These are phyloP conservation scores for Fagopyrum tataricum DNA, from an alignment of 148 eudicot species.

Conservation along the genomic window DNA sequence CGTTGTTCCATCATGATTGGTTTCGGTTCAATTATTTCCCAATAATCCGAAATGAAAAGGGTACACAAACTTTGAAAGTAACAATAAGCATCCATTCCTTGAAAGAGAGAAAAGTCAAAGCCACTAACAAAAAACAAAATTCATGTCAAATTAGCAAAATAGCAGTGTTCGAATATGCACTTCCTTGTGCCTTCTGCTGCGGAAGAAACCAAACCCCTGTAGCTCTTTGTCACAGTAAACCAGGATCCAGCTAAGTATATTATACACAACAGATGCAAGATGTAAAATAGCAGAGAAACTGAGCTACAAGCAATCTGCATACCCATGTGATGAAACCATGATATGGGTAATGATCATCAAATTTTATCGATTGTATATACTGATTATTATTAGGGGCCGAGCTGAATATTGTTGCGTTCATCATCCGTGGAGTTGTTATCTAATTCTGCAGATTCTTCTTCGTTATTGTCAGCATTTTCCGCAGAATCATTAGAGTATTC, in stretches of 20 bases:
- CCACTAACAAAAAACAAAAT: not conserved
- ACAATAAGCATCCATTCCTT: not conserved
- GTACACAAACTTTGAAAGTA: not conserved
- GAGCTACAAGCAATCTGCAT: not conserved
- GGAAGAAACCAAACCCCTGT: not conserved
- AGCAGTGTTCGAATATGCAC: not conserved
- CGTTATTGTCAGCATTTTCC: slow-evolving; percentile 14
- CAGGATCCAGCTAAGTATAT: not conserved
- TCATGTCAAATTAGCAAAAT: not conserved
- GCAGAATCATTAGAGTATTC: slow-evolving; percentile 14
- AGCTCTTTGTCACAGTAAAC: not conserved
- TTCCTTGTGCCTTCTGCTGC: not conserved
- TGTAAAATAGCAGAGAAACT: not conserved
- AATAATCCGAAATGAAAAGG: not conserved
- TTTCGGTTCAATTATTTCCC: not conserved
- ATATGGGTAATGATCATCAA: not conserved
- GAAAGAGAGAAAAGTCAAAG: not conserved
- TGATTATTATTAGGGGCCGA: not conserved
- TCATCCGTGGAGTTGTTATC: not conserved
- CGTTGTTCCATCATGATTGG: not conserved
- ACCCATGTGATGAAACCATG: not conserved
- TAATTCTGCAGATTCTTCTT: not conserved
- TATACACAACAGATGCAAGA: not conserved
- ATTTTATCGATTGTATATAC: not conserved
- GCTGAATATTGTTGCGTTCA: slow-evolving; percentile 6